A percentile compares a stretch with the other conserved stretches of the same genome.
Evolutionary conservation across 2,329 filamentous ascomycete genomes (phyloP).

Genomic region (Fusarium fracticaudum): DNA sequence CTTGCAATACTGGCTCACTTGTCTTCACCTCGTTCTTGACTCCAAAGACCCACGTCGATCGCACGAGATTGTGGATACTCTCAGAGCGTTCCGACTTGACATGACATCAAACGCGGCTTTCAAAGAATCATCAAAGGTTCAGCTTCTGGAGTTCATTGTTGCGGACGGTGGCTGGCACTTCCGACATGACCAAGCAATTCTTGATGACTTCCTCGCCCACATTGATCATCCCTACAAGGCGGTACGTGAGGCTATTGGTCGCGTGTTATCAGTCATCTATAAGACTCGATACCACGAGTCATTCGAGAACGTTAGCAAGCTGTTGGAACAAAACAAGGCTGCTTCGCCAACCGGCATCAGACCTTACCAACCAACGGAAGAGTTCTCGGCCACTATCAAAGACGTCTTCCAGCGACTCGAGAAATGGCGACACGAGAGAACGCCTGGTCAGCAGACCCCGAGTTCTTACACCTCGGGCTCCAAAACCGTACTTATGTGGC

Average conservation of each 20-base stretch:
- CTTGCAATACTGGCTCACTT: slow-evolving; percentile 92
- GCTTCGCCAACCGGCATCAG: slow-evolving; percentile 84
- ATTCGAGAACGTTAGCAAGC: slow-evolving; percentile 78
- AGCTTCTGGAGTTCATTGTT: slow-evolving; percentile 87
- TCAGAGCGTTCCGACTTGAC: slow-evolving; percentile 88
- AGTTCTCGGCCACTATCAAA: slow-evolving; percentile 77
- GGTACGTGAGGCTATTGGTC: slow-evolving; percentile 92
- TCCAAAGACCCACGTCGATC: slow-evolving; percentile 88
- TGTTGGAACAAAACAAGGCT: slow-evolving; percentile 81
- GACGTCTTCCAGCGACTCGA: slow-evolving; percentile 84
- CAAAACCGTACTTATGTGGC: slow-evolving; percentile 95
- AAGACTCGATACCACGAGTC: slow-evolving; percentile 95
- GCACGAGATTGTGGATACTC: slow-evolving; percentile 84
- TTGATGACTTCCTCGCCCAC: slow-evolving; percentile 88
- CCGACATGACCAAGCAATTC: slow-evolving; percentile 85
- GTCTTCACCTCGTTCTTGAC: slow-evolving; percentile 88
- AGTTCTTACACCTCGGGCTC: slow-evolving; percentile 95
- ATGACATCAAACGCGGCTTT: slow-evolving; percentile 97
- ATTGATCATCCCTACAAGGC: slow-evolving; percentile 98
- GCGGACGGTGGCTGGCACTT: slow-evolving; percentile 96
- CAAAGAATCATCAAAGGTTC: slow-evolving; percentile 97
- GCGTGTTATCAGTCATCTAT: slow-evolving; percentile 87
- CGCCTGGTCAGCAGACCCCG: slow-evolving; percentile 89
- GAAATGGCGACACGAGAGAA: slow-evolving; percentile 84
- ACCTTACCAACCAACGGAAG: slow-evolving; percentile 80